phyloP scores from a whole-genome alignment of 305 asterid genomes.

The Galium porrigens region DNA sequence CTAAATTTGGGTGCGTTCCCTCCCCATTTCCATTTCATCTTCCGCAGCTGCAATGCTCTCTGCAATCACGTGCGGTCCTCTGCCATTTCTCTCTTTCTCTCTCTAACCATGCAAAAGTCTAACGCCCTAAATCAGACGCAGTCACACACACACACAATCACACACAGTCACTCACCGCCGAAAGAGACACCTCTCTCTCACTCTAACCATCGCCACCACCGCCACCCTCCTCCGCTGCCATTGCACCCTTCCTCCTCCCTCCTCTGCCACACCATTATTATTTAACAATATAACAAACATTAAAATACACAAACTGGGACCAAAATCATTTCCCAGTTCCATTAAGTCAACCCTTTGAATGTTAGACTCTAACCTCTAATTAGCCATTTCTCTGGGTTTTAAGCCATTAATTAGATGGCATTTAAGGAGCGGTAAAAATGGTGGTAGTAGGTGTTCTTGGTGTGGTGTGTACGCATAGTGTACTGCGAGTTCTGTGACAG shows the following conservation, averaged over 20 bases:
- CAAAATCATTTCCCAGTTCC: too few species aligned
- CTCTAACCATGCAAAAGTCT: conserved; percentile 10
- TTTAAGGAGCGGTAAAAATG: background rate
- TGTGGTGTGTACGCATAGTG: conserved; percentile 13
- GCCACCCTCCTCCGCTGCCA: background rate
- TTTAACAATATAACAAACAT: background rate
- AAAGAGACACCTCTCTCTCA: conserved; percentile 28
- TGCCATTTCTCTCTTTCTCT: background rate
- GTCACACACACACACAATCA: conserved; percentile 9
- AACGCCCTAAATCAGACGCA: background rate
- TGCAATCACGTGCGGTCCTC: conserved; percentile 1
- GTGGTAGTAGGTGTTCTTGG: background rate
- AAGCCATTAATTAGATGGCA: background rate
- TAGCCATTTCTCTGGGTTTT: background rate
- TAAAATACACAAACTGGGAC: background rate
- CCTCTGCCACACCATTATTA: conserved; percentile 9
- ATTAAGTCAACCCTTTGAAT: background rate
- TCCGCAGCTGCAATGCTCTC: conserved; percentile 5
- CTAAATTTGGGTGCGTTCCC: conserved; percentile 10
- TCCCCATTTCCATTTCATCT: conserved; percentile 13
- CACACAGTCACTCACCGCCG: conserved; percentile 9
- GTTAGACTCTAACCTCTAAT: background rate
- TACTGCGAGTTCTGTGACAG: conserved; percentile 22
- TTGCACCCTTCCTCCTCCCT: background rate
- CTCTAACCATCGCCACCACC: conserved; percentile 22